A percentile compares a stretch with the other conserved stretches of the same genome.
Evolutionary conservation across 805 yeast species (phyloP).

Genomic region (Ogataea haglerorum): DNA sequence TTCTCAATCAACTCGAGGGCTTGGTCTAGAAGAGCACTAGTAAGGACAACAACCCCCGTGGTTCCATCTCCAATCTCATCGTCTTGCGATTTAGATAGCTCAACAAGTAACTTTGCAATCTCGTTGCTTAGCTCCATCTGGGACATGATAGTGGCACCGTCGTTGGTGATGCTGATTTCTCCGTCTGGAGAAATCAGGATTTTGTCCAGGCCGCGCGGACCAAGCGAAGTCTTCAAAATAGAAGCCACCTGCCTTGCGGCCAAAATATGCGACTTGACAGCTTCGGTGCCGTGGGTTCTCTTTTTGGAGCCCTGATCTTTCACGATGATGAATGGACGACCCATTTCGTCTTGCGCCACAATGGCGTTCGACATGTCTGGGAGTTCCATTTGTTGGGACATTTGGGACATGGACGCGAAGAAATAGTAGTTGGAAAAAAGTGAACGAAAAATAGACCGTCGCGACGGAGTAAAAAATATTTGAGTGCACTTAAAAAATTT

Average conservation of each 20-base stretch:
- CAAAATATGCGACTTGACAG: conserved; percentile 81
- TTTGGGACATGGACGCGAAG: conserved; percentile 15
- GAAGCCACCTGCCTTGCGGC: conserved; percentile 96
- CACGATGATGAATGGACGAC: conserved; percentile 96
- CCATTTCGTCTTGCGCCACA: conserved; percentile 98
- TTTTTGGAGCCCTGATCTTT: conserved; percentile 59
- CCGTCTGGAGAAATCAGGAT: conserved; percentile 95
- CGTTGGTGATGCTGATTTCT: conserved; percentile 96
- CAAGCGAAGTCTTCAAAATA: conserved; percentile 86
- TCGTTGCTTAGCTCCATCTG: conserved; percentile 96
- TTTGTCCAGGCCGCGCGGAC: conserved; percentile 98
- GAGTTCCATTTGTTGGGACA: conserved; percentile 41
- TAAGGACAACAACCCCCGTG: conserved; percentile 96
- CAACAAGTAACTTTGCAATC: conserved; percentile 92
- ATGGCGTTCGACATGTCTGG: conserved; percentile 98
- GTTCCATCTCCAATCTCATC: conserved; percentile 99
- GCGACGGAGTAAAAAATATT: conserved; percentile 2
- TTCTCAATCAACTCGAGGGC: conserved; percentile 91
- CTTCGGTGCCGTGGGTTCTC: conserved; percentile 74
- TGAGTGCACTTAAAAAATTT: not conserved
- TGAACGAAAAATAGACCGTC: conserved; percentile 4
- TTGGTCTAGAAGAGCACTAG: conserved; percentile 91
- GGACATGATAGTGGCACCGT: conserved; percentile 94
- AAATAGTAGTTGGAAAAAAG: conserved; percentile 11
- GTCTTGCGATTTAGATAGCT: conserved; percentile 91